Conservation (phyloP, 2,329 filamentous ascomycete species). For the Rhinocladiella similis region DNA sequence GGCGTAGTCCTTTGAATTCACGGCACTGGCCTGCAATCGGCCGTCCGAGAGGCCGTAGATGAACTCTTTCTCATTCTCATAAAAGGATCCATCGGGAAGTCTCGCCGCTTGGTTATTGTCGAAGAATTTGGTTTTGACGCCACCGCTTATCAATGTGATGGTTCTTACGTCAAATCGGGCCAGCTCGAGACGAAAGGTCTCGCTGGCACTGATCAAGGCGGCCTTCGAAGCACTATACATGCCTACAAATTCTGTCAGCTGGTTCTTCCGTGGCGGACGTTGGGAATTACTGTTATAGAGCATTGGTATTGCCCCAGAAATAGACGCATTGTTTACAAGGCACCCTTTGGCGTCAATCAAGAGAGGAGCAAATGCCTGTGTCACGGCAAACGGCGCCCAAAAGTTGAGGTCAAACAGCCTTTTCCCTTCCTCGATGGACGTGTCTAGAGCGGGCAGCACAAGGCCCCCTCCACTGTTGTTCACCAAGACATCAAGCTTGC, state of each 20-base stretch:
- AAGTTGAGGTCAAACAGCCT: constrained; percentile 45
- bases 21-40: constrained; percentile 14
- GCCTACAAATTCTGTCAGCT: background rate
- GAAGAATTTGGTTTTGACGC: constrained; percentile 20
- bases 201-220: constrained; percentile 13
- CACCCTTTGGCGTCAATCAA: constrained; percentile 34
- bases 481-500: constrained; percentile 43
- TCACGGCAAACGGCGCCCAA: constrained; percentile 40
- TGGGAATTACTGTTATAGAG: no score
- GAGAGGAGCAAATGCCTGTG: constrained; percentile 33
- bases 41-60: constrained; percentile 13
- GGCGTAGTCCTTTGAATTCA: constrained; percentile 13
- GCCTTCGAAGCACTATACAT: constrained; percentile 24
- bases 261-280: no score
- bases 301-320: constrained; percentile 21
- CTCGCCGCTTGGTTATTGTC: background rate
- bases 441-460: constrained; percentile 34
- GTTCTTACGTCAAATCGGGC: constrained; percentile 19
- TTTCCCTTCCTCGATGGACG: constrained; percentile 34
- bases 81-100: constrained; percentile 19
- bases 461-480: constrained; percentile 47
- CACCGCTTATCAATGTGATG: constrained; percentile 17
- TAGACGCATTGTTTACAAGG: constrained; percentile 32
- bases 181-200: constrained; percentile 23
- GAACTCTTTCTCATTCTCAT: constrained; percentile 14